These are phyloP conservation scores for Dactylella cylindrospora DNA, from an alignment of 2,329 filamentous ascomycete species.

Conservation along the genomic window DNA sequence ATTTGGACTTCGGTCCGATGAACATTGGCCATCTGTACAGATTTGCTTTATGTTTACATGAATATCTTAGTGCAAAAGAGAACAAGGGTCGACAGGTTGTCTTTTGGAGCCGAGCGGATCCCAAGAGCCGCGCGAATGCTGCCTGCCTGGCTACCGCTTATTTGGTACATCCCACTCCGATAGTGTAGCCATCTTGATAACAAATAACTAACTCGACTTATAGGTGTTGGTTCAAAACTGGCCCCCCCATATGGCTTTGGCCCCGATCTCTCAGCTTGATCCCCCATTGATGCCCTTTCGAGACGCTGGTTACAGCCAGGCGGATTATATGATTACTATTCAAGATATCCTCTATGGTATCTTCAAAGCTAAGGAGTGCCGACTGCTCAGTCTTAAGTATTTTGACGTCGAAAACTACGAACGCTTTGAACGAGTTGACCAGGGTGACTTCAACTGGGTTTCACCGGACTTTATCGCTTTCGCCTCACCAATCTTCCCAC, in stretches of 20 bases:
- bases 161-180: conserved; percentile 62
- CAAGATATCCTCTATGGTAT: conserved; percentile 98
- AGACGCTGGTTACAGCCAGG: conserved; percentile 96
- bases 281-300: conserved; percentile 98
- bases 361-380: conserved; percentile 97
- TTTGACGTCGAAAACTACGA: conserved; percentile 98
- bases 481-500: conserved; percentile 81
- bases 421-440: conserved; percentile 89
- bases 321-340: conserved; percentile 91
- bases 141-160: conserved; percentile 95
- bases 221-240: conserved; percentile 85
- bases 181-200: neutral
- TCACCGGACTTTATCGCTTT: conserved; percentile 94
- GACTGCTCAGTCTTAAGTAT: conserved; percentile 84
- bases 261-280: conserved; percentile 93
- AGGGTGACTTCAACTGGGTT: conserved; percentile 99
- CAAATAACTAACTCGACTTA: neutral
- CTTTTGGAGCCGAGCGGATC: conserved; percentile 92
- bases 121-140: conserved; percentile 90
- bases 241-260: conserved; percentile 92
- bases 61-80: conserved; percentile 85
- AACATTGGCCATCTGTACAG: conserved; percentile 97
- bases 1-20: conserved; percentile 95
- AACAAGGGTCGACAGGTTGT: conserved; percentile 89
- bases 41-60: conserved; percentile 93